Conservation (phyloP, 2,329 filamentous ascomycete species). For the Neofusicoccum laricinum region DNA sequence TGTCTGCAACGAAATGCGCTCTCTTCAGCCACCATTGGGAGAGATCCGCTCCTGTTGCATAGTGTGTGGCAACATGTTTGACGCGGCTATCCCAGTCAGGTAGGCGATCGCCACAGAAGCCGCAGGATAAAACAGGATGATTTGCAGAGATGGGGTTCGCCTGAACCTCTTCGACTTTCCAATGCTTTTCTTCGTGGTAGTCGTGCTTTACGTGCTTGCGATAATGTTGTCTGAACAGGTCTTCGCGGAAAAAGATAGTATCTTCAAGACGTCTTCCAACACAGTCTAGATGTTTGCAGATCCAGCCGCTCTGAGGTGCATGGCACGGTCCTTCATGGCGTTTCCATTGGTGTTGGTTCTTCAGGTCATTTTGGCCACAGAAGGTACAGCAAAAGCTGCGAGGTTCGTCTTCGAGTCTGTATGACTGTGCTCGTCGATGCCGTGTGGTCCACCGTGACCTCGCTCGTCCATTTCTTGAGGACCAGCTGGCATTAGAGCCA, state of each 20-base stretch:
- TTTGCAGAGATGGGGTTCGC: not conserved
- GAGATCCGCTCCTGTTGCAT: not conserved
- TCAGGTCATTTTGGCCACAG: not conserved
- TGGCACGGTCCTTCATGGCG: not conserved
- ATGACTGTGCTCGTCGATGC: not conserved
- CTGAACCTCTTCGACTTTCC: not conserved
- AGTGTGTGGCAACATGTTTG: not conserved
- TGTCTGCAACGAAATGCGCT: not conserved
- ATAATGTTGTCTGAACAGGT: not conserved
- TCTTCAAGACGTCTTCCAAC: not conserved
- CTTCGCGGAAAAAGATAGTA: not conserved
- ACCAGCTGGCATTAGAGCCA: too few relatives aligned
- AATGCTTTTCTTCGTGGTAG: not conserved
- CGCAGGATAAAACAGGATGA: not conserved
- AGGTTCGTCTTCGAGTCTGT: not conserved
- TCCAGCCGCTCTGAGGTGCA: not conserved
- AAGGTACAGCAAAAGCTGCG: not conserved
- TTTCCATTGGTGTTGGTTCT: not conserved
- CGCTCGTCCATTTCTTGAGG: too few relatives aligned
- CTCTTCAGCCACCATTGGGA: not conserved
- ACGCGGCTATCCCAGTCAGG: not conserved
- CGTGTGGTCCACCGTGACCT: not conserved
- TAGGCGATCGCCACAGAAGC: not conserved
- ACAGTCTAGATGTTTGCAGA: not conserved
- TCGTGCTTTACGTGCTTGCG: not conserved